phyloP scores from a whole-genome alignment of 2,329 filamentous ascomycete species.

The Monosporascus sp. region DNA sequence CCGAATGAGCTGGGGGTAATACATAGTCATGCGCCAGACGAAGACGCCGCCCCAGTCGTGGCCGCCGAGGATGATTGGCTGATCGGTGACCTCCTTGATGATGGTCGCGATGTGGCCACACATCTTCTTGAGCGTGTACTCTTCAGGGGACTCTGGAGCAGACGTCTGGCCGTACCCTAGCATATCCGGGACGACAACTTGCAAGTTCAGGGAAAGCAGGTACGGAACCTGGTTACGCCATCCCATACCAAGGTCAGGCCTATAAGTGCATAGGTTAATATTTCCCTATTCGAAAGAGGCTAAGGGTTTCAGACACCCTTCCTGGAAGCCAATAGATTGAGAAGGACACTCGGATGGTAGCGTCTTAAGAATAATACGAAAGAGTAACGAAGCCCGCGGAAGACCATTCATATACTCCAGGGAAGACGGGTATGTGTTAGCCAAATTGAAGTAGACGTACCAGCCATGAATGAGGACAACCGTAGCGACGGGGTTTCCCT shows the following conservation, averaged over 20 bases:
- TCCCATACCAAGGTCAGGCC: slow-evolving; percentile 76
- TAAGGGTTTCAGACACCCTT: background rate
- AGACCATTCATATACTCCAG: too few species aligned
- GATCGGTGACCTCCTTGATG: slow-evolving; percentile 47
- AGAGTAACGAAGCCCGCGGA: too few species aligned
- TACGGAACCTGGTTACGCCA: slow-evolving; percentile 88
- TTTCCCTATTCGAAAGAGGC: background rate
- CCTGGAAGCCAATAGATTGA: background rate
- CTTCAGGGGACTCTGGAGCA: slow-evolving; percentile 54
- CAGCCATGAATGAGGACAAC: slow-evolving; percentile 39
- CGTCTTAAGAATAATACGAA: too few species aligned
- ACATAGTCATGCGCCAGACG: slow-evolving; percentile 62
- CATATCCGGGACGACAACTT: slow-evolving; percentile 80
- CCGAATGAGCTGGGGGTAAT: slow-evolving; percentile 66
- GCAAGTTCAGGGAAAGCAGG: slow-evolving; percentile 65
- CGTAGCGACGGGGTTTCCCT: slow-evolving; percentile 39
- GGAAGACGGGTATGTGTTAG: too few species aligned
- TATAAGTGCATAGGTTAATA: slow-evolving; percentile 42
- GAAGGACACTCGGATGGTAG: too few species aligned
- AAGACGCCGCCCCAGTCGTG: slow-evolving; percentile 89
- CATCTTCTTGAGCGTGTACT: slow-evolving; percentile 68
- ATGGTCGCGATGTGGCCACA: slow-evolving; percentile 72
- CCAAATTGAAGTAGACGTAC: slow-evolving; percentile 9
- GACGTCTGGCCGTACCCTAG: slow-evolving; percentile 79
- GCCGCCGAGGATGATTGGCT: slow-evolving; percentile 72